These are phyloP conservation scores for Wickerhamomyces sp. DNA, from an alignment of 1,139 yeast genomes.

Conservation along the genomic window DNA sequence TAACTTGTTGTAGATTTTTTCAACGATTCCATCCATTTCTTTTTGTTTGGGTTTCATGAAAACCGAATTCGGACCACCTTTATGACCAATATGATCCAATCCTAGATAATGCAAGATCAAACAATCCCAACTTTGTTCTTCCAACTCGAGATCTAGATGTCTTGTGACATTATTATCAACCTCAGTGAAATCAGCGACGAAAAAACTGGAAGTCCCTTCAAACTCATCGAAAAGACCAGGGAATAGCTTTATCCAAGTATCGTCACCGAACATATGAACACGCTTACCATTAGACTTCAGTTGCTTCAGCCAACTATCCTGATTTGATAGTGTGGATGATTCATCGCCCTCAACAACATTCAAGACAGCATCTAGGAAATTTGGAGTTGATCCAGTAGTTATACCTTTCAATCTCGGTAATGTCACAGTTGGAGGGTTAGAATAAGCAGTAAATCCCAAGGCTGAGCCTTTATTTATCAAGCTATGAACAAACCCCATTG, in stretches of 20 bases:
- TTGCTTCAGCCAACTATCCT: constrained; percentile 87
- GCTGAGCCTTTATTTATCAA: constrained; percentile 67
- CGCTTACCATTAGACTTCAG: constrained; percentile 40
- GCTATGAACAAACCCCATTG: constrained; percentile 63
- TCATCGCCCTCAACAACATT: constrained; percentile 91
- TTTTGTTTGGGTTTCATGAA: constrained; percentile 76
- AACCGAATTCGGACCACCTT: constrained; percentile 81
- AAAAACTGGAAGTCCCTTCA: constrained; percentile 93
- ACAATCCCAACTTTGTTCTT: constrained; percentile 63
- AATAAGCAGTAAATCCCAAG: constrained; percentile 82
- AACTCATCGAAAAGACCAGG: constrained; percentile 56
- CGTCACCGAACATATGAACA: constrained; percentile 91
- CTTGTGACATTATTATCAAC: constrained; percentile 93
- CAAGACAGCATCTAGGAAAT: constrained; percentile 78
- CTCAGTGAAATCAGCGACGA: constrained; percentile 89
- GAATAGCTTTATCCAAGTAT: constrained; percentile 91
- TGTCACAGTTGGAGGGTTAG: constrained; percentile 86
- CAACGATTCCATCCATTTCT: constrained; percentile 77
- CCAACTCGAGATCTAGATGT: constrained; percentile 60
- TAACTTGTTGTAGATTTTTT: constrained; percentile 44
- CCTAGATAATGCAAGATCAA: constrained; percentile 88
- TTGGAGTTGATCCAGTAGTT: constrained; percentile 79
- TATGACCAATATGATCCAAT: constrained; percentile 95
- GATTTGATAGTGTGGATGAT: constrained; percentile 66
- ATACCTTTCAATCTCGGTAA: constrained; percentile 75